These are phyloP conservation scores for Cynara cardunculus DNA, from an alignment of 129 eudicot species.

Conservation along the genomic window DNA sequence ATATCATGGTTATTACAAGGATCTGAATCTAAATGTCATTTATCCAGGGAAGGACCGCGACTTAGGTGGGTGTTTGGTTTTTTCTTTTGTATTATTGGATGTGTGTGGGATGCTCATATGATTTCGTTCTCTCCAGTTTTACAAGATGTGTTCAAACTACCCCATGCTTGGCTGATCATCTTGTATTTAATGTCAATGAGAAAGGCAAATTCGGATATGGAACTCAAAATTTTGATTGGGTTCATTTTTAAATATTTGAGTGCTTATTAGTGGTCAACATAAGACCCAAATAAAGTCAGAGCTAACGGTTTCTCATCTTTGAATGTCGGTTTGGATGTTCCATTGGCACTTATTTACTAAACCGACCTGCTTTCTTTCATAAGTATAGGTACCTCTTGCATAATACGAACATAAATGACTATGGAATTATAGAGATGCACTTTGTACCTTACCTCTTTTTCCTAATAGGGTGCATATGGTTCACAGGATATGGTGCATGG, in stretches of 20 bases:
- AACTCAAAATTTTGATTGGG: neutral
- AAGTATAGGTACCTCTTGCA: neutral
- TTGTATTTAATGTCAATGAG: neutral
- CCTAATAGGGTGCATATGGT: neutral
- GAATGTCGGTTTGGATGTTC: neutral
- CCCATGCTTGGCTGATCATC: neutral
- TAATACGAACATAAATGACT: neutral
- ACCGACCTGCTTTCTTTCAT: neutral
- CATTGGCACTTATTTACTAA: neutral
- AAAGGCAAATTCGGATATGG: neutral
- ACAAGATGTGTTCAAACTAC: neutral
- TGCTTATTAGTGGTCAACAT: conserved; percentile 1
- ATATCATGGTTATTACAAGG: conserved; percentile 49
- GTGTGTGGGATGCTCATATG: neutral
- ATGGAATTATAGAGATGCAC: neutral
- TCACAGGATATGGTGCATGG: neutral
- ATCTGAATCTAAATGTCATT: conserved; percentile 48
- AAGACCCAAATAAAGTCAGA: conserved; percentile 4
- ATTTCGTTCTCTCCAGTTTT: neutral
- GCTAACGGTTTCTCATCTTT: neutral
- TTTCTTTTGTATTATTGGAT: neutral
- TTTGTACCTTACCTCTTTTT: neutral
- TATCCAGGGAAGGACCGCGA: conserved; percentile 71
- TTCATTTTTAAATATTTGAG: neutral
- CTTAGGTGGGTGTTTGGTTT: conserved; percentile 42